Percentiles rank a stretch among this genome's conserved stretches.
These are phyloP conservation scores for Scutellaria barbata DNA, from an alignment of 257 asterid species.

Conservation along the genomic window DNA sequence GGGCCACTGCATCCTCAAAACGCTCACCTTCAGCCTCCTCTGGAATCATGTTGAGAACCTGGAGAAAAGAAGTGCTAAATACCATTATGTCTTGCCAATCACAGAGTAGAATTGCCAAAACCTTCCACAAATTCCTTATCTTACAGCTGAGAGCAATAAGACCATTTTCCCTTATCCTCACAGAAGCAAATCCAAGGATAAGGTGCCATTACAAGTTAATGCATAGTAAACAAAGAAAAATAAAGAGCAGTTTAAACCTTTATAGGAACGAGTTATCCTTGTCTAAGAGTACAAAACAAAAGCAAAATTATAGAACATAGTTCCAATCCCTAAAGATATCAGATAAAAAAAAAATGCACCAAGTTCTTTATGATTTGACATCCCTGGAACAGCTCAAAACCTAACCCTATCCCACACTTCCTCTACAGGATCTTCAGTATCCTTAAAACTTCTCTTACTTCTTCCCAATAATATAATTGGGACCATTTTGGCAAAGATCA, in stretches of 20 bases:
- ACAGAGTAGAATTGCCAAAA: conserved; percentile 28
- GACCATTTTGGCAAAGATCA: background rate
- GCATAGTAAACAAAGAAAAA: conserved; percentile 32
- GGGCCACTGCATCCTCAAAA: conserved; percentile 93
- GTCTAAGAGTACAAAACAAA: no score
- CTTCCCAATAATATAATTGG: background rate
- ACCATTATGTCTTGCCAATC: conserved; percentile 13
- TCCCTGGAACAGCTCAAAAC: no score
- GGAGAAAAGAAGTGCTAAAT: conserved; percentile 23
- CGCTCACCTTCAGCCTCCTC: conserved; percentile 85
- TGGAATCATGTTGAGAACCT: conserved; percentile 87
- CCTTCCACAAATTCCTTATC: conserved; percentile 28
- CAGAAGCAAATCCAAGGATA: conserved; percentile 24
- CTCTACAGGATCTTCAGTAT: no score
- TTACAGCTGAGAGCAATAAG: conserved; percentile 30
- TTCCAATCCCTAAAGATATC: no score
- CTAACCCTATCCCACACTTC: no score
- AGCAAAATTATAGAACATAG: no score
- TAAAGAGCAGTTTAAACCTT: conserved; percentile 1
- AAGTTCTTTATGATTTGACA: no score
- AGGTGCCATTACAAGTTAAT: conserved; percentile 25
- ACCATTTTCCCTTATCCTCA: conserved; percentile 19
- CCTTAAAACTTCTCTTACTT: no score
- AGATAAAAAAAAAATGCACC: no score
- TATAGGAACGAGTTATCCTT: background rate